phyloP scores from a whole-genome alignment of 805 yeast species.

The Nakazawaea wyomingensis region DNA sequence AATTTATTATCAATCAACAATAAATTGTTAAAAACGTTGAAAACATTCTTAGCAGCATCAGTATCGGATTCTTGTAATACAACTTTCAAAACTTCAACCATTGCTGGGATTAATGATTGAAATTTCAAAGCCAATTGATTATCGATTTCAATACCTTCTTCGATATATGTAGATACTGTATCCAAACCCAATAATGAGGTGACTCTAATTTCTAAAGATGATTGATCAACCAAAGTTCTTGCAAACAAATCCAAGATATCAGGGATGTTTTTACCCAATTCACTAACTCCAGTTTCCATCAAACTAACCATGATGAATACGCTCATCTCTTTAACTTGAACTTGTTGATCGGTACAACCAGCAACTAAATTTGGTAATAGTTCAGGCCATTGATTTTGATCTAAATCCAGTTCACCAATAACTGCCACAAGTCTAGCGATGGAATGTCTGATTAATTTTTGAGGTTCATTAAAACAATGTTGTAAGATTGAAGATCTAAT shows the following conservation, averaged over 20 bases:
- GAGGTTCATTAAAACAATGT: conserved; percentile 60
- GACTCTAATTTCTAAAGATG: conserved; percentile 70
- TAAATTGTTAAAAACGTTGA: conserved; percentile 80
- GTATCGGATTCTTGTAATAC: conserved; percentile 67
- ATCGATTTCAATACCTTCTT: conserved; percentile 47
- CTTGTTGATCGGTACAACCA: conserved; percentile 52
- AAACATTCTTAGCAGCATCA: conserved; percentile 66
- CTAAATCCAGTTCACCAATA: conserved; percentile 73
- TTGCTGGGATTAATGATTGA: conserved; percentile 64
- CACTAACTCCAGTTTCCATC: conserved; percentile 63
- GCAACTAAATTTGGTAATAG: conserved; percentile 66
- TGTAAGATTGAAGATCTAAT: conserved; percentile 67
- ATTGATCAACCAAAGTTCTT: conserved; percentile 56
- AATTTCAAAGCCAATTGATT: conserved; percentile 45
- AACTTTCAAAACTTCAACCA: conserved; percentile 76
- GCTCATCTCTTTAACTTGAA: conserved; percentile 73
- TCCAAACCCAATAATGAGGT: conserved; percentile 80
- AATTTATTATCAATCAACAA: conserved; percentile 71
- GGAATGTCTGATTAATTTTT: conserved; percentile 73
- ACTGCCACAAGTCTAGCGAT: conserved; percentile 85
- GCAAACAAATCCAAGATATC: conserved; percentile 71
- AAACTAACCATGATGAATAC: conserved; percentile 73
- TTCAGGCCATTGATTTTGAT: conserved; percentile 63
- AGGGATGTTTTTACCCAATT: conserved; percentile 50
- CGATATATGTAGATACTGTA: conserved; percentile 60